Evolutionary conservation across 2,329 filamentous ascomycete genomes (phyloP), one percentile per base, ranked within the genome.

Genomic region (Tolypocladium sp.): DNA sequence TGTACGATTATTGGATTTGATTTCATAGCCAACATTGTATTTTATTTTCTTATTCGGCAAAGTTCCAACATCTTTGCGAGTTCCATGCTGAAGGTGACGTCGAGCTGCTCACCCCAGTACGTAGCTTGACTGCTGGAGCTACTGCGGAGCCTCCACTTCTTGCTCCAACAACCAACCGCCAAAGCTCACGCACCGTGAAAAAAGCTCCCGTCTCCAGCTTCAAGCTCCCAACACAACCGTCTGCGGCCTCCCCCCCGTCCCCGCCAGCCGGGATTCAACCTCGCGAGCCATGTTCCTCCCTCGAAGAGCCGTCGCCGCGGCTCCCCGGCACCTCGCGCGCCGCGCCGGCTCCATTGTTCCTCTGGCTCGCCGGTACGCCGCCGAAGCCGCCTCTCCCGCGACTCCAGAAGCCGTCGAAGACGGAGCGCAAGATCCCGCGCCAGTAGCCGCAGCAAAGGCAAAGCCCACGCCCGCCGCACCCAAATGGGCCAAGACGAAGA

Each of bases 251-350:
- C 49, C 20, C 30, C 49, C 20, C 49, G 20, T 37, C 12, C 33
- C 27, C 7, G 27, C 5, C 20, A 22, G 49, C 20, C 9, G 30
- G 17, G 20, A 13, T 37, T 12, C 10, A 22, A 22, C 17, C 30
- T 15, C 10, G 20, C 22, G 17, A 49, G 55, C 60, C 58, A 74
- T 74, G 71, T 63, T 71, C 49, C 56, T 64, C 58, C 60, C 66
- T 37, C 67, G 66, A 17, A 61, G 66, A 59, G 54, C 61, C 56
- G 58, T 69, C 57, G 63, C 60, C 20, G 62, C 62, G 41, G 66
- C 65, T 13, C 57, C 63, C 10, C 63, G 66, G 56, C 60, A 60
- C 2, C 58, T 66, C 27, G 25, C 59, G 3, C 46, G 58, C 44
- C 58, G 56, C 49, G 57, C 62, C 41, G 63, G 63, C 10, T 56